Evolutionary conservation across 495 filamentous ascomycete genomes (phyloP).

Genomic region (Venustampulla echinocandica): DNA sequence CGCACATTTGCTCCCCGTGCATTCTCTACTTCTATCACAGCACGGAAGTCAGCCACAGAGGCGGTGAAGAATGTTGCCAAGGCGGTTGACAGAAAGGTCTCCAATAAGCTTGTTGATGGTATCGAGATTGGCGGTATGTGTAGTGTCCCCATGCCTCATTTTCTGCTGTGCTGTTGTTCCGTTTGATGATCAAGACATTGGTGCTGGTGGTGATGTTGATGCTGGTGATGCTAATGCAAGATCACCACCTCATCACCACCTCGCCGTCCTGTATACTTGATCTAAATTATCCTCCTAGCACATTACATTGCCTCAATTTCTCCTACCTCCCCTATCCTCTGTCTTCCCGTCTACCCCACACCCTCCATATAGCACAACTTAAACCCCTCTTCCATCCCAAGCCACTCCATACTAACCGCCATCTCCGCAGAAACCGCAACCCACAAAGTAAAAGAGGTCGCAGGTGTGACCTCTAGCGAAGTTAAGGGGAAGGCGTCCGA

Average conservation of each 20-base stretch:
- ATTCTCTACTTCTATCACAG: constrained; percentile 32
- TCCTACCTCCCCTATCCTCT: neutral
- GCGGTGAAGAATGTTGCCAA: constrained; percentile 43
- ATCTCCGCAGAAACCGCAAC: constrained; percentile 33
- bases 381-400: neutral
- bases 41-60: constrained; percentile 35
- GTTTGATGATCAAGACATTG: neutral
- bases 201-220: no score
- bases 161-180: neutral
- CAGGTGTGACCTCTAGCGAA: constrained; percentile 22
- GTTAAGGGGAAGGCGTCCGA: constrained; percentile 24
- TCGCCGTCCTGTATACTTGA: no score
- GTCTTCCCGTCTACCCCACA: neutral
- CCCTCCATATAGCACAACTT: neutral
- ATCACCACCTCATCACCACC: no score
- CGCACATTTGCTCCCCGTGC: constrained; percentile 28
- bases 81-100: constrained; percentile 40
- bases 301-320: no score
- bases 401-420: constrained; percentile 1
- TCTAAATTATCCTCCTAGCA: no score
- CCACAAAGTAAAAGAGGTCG: constrained; percentile 35
- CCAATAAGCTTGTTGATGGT: constrained; percentile 47
- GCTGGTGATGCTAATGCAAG: no score
- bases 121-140: constrained; percentile 44
- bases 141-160: neutral